Percentiles rank a stretch among this genome's conserved stretches.
Conservation (phyloP, 192 early-diverging fungal genomes). For the Jimgerdemannia flammicorona region DNA sequence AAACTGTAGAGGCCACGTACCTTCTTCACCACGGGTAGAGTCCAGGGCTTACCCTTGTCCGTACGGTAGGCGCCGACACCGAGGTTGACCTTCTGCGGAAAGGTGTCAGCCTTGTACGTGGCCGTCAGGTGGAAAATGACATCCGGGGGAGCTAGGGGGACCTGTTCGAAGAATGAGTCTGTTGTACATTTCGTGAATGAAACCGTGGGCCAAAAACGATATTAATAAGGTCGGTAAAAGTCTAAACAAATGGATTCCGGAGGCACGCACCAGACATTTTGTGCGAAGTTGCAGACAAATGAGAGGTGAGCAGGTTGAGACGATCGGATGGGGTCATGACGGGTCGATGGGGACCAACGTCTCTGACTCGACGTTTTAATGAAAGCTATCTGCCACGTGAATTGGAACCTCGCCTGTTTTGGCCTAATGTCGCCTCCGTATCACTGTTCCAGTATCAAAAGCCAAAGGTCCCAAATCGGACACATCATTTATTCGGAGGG, state of each 20-base stretch:
- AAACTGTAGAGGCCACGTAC: constrained; percentile 29
- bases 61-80: constrained; percentile 96
- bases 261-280: neutral
- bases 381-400: too few species aligned
- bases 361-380: too few species aligned
- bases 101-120: constrained; percentile 73
- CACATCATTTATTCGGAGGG: too few species aligned
- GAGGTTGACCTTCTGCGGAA: constrained; percentile 84
- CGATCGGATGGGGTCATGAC: neutral
- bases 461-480: too few species aligned
- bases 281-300: neutral
- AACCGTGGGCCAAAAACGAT: too few species aligned
- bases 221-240: too few species aligned
- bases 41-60: constrained; percentile 90
- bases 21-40: constrained; percentile 91
- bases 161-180: constrained; percentile 47
- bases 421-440: too few species aligned
- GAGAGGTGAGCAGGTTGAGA: neutral
- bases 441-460: too few species aligned
- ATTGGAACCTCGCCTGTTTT: too few species aligned
- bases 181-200: neutral
- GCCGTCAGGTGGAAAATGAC: constrained; percentile 89
- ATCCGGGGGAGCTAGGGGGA: constrained; percentile 74
- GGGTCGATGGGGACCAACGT: too few species aligned
- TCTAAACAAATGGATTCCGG: too few species aligned